Evolutionary conservation across 2,329 filamentous ascomycete genomes (phyloP).

Genomic region (Colletotrichum spinosum): DNA sequence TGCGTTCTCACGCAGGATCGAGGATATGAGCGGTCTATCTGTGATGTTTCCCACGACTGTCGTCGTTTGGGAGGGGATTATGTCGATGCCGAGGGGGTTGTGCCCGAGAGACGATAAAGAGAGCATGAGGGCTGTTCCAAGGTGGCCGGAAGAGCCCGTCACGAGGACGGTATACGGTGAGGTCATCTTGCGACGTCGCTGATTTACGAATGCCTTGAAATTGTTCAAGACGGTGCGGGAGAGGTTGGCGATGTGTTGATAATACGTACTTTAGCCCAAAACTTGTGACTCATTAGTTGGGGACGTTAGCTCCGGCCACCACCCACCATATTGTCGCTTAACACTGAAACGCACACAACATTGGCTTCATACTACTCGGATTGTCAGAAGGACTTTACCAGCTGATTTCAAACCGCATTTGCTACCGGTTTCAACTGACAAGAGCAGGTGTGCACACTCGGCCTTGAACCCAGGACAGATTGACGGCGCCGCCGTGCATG

Average conservation of each 20-base stretch:
- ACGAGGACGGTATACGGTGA: constrained; percentile 50
- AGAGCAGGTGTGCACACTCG: too few relatives aligned
- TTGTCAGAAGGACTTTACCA: background rate
- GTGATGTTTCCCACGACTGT: constrained; percentile 50
- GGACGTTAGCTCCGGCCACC: background rate
- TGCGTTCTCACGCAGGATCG: constrained; percentile 45
- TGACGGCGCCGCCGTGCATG: too few relatives aligned
- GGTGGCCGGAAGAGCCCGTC: constrained; percentile 59
- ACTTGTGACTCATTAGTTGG: constrained; percentile 6
- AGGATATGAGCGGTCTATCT: constrained; percentile 48
- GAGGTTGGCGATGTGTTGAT: background rate
- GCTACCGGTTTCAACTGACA: too few relatives aligned
- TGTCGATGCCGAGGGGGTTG: constrained; percentile 57
- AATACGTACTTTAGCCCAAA: background rate
- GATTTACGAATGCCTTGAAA: background rate
- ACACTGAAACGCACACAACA: background rate
- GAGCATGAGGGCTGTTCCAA: constrained; percentile 59
- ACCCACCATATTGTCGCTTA: background rate
- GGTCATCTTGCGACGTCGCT: background rate
- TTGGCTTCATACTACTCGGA: background rate
- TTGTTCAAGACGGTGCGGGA: background rate
- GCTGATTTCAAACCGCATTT: too few relatives aligned
- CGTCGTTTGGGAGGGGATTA: constrained; percentile 52
- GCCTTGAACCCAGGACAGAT: too few relatives aligned
- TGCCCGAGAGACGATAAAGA: constrained; percentile 52